A percentile compares a stretch with the other conserved stretches of the same genome.
phyloP scores from a whole-genome alignment of 352 stramenopile genomes.

The Pythium biforme region DNA sequence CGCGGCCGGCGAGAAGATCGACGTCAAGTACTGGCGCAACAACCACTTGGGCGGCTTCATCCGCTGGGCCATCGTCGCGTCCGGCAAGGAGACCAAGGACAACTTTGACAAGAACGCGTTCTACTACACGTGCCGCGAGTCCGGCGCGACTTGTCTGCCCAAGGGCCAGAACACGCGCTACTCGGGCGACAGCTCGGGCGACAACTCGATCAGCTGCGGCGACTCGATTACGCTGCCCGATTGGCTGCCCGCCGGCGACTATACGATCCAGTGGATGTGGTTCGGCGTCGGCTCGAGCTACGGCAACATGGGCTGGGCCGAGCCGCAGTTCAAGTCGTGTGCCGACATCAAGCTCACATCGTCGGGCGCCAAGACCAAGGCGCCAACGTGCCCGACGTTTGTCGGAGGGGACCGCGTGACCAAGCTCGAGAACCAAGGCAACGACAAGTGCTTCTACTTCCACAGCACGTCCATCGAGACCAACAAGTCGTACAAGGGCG shows the following conservation, averaged over 20 bases:
- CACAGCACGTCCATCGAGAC: constrained; percentile 20
- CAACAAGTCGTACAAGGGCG: constrained; percentile 12
- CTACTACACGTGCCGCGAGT: constrained; percentile 34
- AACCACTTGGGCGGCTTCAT: constrained; percentile 37
- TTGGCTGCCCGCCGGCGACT: constrained; percentile 20
- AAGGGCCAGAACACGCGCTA: constrained; percentile 15
- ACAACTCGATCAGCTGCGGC: constrained; percentile 21
- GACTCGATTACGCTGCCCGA: constrained; percentile 24
- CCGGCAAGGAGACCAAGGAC: constrained; percentile 23
- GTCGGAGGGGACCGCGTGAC: constrained; percentile 23
- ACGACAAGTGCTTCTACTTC: constrained; percentile 28
- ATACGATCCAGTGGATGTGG: constrained; percentile 26
- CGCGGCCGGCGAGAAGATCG: constrained; percentile 20
- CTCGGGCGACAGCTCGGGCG: constrained; percentile 12
- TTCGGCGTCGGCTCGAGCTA: constrained; percentile 19
- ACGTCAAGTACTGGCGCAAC: constrained; percentile 33
- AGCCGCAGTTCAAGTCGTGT: constrained; percentile 25
- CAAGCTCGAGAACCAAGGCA: constrained; percentile 20
- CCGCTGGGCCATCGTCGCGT: constrained; percentile 27
- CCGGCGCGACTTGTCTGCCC: constrained; percentile 22
- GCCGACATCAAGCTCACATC: constrained; percentile 23
- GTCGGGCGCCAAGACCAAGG: background rate
- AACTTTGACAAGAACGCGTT: constrained; percentile 29
- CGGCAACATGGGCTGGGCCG: constrained; percentile 18
- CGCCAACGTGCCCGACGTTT: constrained; percentile 18